Evolutionary conservation across 2,329 filamentous ascomycete genomes (phyloP), one percentile per base, ranked within the genome.

Genomic region (Penicillium rolfsii): DNA sequence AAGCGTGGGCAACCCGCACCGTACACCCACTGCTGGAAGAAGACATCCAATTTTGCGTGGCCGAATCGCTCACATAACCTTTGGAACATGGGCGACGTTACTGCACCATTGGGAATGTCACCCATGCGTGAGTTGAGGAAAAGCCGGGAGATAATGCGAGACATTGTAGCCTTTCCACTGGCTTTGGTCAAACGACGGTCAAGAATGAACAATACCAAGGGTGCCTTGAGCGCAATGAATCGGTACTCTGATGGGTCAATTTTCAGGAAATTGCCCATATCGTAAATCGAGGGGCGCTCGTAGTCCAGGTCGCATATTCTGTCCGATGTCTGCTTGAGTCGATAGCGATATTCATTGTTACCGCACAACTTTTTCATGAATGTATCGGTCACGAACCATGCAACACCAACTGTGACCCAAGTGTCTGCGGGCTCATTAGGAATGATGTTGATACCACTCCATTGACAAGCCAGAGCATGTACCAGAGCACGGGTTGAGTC

Each of bases 21-120:
- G 64, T 89, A 86, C 0, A 99, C 86, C 94, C 94, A 99, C 73
- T 99, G 94, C 46, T 89, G 87, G 84, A 96, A 98, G 74, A 99
- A 98, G 0, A 87, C 84, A 64, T 99, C 95, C 0, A 97, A 85
- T 73, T 91, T 91, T 62, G 90, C 89, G 70, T 95, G 91, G 12
- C 91, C 91, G 40, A 93, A 86, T 75, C 95, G 95, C 76, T 99
- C 95, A 67, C 93, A 96, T 0, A 88, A 86, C 59, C 87, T 89
- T 55, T 92, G 87, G 71, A 99, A 98, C 36, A 89, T 84, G 41
- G 91, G 87, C 0, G 87, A 89, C 19, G 90, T 87, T 12, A 97
- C 83, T n/a, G 85, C 82, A 52, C 85, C 85, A 64, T 91, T 89
- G 24, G 81, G 77, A 43, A 96, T 84, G 57, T 90, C 89, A 16